phyloP scores from a whole-genome alignment of 352 stramenopile species.

The Achlya hypogyna region DNA sequence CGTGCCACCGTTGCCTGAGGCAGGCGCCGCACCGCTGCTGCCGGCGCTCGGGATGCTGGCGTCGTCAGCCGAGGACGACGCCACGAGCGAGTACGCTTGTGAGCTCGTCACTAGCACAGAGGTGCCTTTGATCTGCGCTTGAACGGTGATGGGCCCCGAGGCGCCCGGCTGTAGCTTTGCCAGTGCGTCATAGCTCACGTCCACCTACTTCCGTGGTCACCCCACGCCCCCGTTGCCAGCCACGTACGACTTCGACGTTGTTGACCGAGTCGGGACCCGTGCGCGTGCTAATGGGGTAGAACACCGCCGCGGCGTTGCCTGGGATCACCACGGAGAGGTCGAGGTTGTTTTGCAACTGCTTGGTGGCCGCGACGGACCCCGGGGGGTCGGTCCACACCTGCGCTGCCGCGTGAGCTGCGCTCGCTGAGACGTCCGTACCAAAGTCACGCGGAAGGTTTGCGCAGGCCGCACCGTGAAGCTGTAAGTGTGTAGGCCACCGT shows the following conservation, averaged over 20 bases:
- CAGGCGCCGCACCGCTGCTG: not conserved
- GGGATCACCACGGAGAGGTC: slow-evolving; percentile 59
- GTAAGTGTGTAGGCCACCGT: slow-evolving; percentile 8
- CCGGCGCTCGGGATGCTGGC: not conserved
- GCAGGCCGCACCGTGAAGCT: not conserved
- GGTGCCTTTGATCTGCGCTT: slow-evolving; percentile 55
- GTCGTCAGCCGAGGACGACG: slow-evolving; percentile 39
- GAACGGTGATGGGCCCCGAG: slow-evolving; percentile 36
- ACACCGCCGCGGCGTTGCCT: slow-evolving; percentile 36
- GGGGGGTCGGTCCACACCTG: slow-evolving; percentile 73
- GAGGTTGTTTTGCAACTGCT: slow-evolving; percentile 67
- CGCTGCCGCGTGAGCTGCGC: not conserved
- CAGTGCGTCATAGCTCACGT: slow-evolving; percentile 57
- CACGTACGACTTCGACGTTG: slow-evolving; percentile 71
- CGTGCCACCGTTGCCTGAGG: not conserved
- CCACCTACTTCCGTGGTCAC: slow-evolving; percentile 21
- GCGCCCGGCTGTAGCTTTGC: slow-evolving; percentile 27
- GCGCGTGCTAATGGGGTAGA: slow-evolving; percentile 49
- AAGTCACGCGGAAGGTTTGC: slow-evolving; percentile 6
- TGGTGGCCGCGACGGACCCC: slow-evolving; percentile 48
- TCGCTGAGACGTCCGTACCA: not conserved
- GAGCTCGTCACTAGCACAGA: slow-evolving; percentile 46
- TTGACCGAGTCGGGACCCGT: slow-evolving; percentile 55
- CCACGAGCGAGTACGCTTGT: slow-evolving; percentile 69
- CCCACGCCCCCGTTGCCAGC: no score